Conservation (phyloP, 2,329 filamentous ascomycete genomes). For the Lasiodiplodia citricola region DNA sequence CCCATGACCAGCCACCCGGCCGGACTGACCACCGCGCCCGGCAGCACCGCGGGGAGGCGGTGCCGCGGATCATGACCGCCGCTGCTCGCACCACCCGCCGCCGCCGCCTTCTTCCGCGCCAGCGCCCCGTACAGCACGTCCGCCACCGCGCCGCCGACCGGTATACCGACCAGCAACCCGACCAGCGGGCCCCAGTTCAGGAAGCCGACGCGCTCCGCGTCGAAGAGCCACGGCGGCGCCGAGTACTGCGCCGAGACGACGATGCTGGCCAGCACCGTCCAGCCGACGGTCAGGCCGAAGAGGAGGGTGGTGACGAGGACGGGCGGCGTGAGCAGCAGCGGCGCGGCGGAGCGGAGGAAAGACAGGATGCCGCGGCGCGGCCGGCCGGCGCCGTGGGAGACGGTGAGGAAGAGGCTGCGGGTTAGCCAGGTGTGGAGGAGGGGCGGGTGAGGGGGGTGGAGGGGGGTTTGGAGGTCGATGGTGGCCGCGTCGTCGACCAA, state of each 20-base stretch:
- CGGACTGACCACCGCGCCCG: not conserved
- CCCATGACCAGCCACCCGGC: not conserved
- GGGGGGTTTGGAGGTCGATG: not conserved
- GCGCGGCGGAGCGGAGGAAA: not conserved
- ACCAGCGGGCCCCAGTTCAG: not conserved
- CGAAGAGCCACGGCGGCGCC: not conserved
- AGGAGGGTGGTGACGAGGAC: not conserved
- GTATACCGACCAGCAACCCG: not conserved
- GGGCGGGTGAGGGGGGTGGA: not conserved
- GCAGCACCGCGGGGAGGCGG: not conserved
- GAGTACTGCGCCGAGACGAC: not conserved
- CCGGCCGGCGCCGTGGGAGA: not conserved
- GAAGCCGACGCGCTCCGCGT: not conserved
- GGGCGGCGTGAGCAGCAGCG: not conserved
- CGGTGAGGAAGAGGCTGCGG: not conserved
- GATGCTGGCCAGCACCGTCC: not conserved
- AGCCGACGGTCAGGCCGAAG: not conserved
- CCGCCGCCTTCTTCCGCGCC: not conserved
- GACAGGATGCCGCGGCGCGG: not conserved
- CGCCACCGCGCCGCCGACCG: not conserved
- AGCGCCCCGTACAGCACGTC: not conserved
- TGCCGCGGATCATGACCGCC: not conserved
- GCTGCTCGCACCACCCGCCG: not conserved
- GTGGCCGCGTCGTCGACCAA: not conserved
- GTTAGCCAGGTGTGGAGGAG: not conserved